phyloP scores from a whole-genome alignment of 2,329 filamentous ascomycete genomes.

The Talaromyces rugulosus region DNA sequence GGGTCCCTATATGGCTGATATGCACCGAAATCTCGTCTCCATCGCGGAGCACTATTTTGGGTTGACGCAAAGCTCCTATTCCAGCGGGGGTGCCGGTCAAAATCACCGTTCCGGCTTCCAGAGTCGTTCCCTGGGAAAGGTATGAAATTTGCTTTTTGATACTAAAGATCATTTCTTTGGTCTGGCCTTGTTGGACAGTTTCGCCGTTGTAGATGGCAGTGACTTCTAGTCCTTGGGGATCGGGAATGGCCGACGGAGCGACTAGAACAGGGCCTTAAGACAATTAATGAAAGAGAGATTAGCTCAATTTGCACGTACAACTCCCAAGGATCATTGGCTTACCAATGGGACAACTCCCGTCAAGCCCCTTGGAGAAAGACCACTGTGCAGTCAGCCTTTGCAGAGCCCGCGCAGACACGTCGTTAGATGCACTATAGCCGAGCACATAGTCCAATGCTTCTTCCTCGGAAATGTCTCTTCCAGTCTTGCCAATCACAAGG shows the following conservation, averaged over 20 bases:
- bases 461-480: constrained; percentile 39
- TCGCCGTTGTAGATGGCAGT: constrained; percentile 40
- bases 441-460: constrained; percentile 52
- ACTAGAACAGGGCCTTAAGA: constrained; percentile 22
- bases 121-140: constrained; percentile 32
- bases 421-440: constrained; percentile 56
- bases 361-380: constrained; percentile 54
- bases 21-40: constrained; percentile 26
- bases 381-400: constrained; percentile 59
- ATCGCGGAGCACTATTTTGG: constrained; percentile 22
- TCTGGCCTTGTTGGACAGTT: constrained; percentile 38
- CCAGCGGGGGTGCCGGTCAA: constrained; percentile 24
- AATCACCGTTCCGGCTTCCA: constrained; percentile 22
- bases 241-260: constrained; percentile 22
- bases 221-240: constrained; percentile 25
- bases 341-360: constrained; percentile 50
- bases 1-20: constrained; percentile 27
- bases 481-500: constrained; percentile 52
- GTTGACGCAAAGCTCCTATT: constrained; percentile 30
- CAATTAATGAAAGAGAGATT: background rate
- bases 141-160: constrained; percentile 35
- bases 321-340: background rate
- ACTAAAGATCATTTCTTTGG: constrained; percentile 38
- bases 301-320: too few species aligned
- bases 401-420: constrained; percentile 50